These are phyloP conservation scores for Rutstroemia sydowiana DNA, from an alignment of 2,329 filamentous ascomycete species.

Conservation along the genomic window DNA sequence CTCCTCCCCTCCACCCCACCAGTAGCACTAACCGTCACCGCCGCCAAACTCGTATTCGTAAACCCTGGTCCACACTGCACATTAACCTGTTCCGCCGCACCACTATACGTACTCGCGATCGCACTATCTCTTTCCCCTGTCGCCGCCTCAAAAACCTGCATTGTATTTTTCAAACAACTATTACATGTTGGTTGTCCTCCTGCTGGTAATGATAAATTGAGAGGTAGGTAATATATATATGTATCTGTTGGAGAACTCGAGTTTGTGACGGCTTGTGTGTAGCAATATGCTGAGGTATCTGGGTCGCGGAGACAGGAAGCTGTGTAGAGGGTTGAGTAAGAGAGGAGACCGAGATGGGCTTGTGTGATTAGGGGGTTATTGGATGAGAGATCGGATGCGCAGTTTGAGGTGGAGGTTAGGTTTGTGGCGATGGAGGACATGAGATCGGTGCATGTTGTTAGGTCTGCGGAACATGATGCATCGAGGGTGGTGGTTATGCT, in stretches of 20 bases:
- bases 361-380: conserved; percentile 65
- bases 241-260: conserved; percentile 59
- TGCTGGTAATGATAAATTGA: conserved; percentile 64
- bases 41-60: conserved; percentile 46
- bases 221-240: conserved; percentile 79
- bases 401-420: conserved; percentile 56
- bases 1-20: not conserved
- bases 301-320: conserved; percentile 72
- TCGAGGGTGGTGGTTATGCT: conserved; percentile 73
- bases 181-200: conserved; percentile 67
- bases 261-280: conserved; percentile 79
- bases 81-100: conserved; percentile 68
- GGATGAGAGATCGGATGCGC: conserved; percentile 60
- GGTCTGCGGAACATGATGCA: conserved; percentile 63
- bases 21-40: conserved; percentile 4
- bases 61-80: conserved; percentile 51
- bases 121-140: conserved; percentile 58
- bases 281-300: conserved; percentile 64
- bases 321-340: conserved; percentile 72
- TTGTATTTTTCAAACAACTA: conserved; percentile 68
- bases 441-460: conserved; percentile 55
- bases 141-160: conserved; percentile 69
- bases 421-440: conserved; percentile 59
- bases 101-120: conserved; percentile 60
- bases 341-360: conserved; percentile 66